Percentiles rank a stretch among this genome's conserved stretches.
These are phyloP conservation scores for Scedosporium boydii DNA, from an alignment of 2,329 filamentous ascomycete genomes.

Conservation along the genomic window DNA sequence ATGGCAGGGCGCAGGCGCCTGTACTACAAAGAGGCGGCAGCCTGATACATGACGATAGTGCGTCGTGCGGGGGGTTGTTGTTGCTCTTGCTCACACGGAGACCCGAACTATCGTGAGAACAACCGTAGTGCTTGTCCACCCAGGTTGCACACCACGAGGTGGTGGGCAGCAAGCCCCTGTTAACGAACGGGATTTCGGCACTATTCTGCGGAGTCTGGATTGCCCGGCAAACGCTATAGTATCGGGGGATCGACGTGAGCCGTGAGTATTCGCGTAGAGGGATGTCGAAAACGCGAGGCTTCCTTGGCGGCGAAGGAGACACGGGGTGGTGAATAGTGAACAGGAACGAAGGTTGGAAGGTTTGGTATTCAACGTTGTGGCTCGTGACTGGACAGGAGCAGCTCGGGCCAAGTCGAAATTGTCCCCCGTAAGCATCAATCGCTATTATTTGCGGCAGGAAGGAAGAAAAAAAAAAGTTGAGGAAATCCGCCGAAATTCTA, in stretches of 20 bases:
- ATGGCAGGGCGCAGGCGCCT: conserved; percentile 33
- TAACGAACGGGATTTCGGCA: not conserved
- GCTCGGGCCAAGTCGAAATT: not conserved
- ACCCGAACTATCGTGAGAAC: not conserved
- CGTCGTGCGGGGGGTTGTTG: conserved; percentile 7
- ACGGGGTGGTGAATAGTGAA: not conserved
- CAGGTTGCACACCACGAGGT: not conserved
- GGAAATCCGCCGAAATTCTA: not conserved
- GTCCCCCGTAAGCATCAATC: not conserved
- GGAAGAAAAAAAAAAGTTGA: not conserved
- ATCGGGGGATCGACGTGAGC: not conserved
- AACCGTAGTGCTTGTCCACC: not conserved
- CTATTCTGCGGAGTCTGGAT: not conserved
- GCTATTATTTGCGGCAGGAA: not conserved
- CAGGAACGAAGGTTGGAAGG: not conserved
- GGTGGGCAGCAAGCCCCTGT: conserved; percentile 1
- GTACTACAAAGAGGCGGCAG: conserved; percentile 34
- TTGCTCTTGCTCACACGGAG: conserved; percentile 2
- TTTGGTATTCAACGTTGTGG: not conserved
- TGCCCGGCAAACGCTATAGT: not conserved
- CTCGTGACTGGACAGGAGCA: not conserved
- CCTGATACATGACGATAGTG: conserved; percentile 33
- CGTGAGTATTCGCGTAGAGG: not conserved
- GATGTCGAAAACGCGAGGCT: not conserved
- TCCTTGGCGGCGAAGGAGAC: not conserved